Conservation (phyloP, 768 basidiomycete species). For the Trametes gibbosa region DNA sequence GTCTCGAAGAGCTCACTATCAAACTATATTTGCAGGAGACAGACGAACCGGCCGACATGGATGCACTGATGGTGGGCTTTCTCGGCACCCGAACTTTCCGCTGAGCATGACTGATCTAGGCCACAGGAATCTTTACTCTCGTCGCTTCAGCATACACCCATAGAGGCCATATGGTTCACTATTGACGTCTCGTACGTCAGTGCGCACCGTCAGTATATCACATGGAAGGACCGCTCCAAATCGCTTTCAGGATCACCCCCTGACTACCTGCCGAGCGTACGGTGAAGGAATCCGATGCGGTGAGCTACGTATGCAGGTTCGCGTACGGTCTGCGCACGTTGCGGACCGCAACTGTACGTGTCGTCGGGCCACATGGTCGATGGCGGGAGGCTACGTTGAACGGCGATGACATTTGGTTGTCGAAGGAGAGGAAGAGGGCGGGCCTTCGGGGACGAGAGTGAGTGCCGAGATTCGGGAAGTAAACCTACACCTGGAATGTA, state of each 20-base stretch:
- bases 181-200: not conserved
- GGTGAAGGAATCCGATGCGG: not conserved
- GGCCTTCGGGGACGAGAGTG: too few relatives aligned
- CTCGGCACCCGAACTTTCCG: too few relatives aligned
- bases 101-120: too few relatives aligned
- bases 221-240: too few relatives aligned
- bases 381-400: not conserved
- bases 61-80: too few relatives aligned
- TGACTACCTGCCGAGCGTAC: not conserved
- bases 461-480: too few relatives aligned
- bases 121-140: not conserved
- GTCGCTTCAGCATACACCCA: not conserved
- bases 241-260: not conserved
- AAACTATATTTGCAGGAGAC: too few relatives aligned
- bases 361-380: not conserved
- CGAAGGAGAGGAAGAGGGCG: too few relatives aligned
- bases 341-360: not conserved
- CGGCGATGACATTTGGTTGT: not conserved
- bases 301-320: not conserved
- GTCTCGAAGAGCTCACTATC: not conserved
- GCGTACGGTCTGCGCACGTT: not conserved
- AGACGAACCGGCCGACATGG: too few relatives aligned
- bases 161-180: not conserved
- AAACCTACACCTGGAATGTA: too few relatives aligned
- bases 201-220: too few relatives aligned